These are phyloP conservation scores for Zygoascus flipseniorum DNA, from an alignment of 805 yeast genomes.

Conservation along the genomic window DNA sequence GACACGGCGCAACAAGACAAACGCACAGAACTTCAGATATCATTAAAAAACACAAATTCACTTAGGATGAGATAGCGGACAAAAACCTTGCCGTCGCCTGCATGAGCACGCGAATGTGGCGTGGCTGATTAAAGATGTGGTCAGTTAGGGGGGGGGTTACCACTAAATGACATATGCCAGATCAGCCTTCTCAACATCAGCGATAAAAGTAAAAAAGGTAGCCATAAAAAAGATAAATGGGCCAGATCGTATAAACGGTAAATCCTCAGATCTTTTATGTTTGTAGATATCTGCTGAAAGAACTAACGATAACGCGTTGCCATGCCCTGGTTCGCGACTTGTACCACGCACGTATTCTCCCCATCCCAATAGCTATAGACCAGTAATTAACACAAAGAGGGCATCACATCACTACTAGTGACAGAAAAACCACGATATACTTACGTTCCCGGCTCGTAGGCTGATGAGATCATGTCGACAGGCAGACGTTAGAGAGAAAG, in stretches of 20 bases:
- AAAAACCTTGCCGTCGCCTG: no score
- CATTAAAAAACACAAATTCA: no score
- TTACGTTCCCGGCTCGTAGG: conserved; percentile 49
- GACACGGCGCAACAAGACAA: not conserved
- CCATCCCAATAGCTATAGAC: no score
- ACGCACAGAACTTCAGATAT: not conserved
- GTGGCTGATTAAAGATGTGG: not conserved
- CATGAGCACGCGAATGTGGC: no score
- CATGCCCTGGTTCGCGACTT: not conserved
- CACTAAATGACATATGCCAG: not conserved
- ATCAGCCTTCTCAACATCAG: not conserved
- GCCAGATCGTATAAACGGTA: no score
- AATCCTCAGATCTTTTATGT: no score
- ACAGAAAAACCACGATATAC: conserved; percentile 18
- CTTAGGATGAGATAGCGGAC: no score
- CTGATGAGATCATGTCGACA: conserved; percentile 28
- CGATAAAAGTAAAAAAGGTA: not conserved
- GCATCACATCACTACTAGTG: no score
- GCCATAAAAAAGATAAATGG: not conserved
- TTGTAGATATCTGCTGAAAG: no score
- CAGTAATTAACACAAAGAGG: no score
- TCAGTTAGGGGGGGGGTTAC: not conserved
- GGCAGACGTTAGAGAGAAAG: not conserved
- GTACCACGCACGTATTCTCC: not conserved
- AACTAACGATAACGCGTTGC: no score